Evolutionary conservation across 805 yeast genomes (phyloP).

Genomic region (Candida sphagnicola): DNA sequence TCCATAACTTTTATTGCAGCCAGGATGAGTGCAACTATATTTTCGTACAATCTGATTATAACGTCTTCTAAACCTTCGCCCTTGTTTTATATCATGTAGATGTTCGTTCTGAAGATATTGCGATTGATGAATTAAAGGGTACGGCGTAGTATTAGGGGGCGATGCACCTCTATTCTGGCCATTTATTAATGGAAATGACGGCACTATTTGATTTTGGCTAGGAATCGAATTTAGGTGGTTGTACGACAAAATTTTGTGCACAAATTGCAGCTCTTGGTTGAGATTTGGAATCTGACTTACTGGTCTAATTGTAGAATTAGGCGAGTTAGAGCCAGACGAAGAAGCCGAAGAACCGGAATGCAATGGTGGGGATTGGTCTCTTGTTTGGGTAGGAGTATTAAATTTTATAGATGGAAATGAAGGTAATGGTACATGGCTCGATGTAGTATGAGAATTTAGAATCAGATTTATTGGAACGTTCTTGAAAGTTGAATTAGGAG

Average conservation of each 20-base stretch:
- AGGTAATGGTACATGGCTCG: neutral
- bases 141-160: neutral
- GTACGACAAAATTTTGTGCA: neutral
- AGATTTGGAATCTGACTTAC: neutral
- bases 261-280: no score
- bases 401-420: neutral
- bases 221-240: neutral
- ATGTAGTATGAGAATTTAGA: neutral
- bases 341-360: neutral
- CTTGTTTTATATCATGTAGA: slow-evolving; percentile 19
- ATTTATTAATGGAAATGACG: no score
- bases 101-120: slow-evolving; percentile 9
- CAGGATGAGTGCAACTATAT: slow-evolving; percentile 32
- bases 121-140: slow-evolving; percentile 2
- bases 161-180: neutral
- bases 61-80: slow-evolving; percentile 31
- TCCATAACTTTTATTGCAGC: slow-evolving; percentile 41
- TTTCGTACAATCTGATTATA: slow-evolving; percentile 34
- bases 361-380: neutral
- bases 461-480: neutral
- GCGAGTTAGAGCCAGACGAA: neutral
- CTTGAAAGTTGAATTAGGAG: neutral
- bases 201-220: neutral
- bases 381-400: neutral
- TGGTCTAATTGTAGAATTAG: neutral